These are phyloP conservation scores for Saxispiralis lemnorum DNA, from an alignment of 495 filamentous ascomycete genomes.

Conservation along the genomic window DNA sequence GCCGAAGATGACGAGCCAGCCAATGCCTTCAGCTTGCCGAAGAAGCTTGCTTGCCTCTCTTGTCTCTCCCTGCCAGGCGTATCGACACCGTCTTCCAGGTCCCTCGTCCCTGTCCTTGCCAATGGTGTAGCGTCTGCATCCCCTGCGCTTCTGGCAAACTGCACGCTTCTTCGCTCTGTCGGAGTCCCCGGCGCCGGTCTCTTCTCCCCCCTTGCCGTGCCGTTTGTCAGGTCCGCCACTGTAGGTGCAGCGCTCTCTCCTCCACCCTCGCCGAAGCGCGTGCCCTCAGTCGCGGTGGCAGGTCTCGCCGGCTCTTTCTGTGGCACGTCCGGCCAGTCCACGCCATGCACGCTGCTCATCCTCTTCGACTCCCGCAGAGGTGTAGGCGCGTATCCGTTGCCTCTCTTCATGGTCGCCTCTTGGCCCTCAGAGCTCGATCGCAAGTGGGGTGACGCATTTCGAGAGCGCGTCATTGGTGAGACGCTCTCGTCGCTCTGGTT, in stretches of 20 bases:
- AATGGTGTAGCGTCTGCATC: slow-evolving; percentile 13
- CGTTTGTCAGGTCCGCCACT: background rate
- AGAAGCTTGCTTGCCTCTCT: slow-evolving; percentile 16
- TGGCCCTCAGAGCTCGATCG: background rate
- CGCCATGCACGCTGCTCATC: slow-evolving; percentile 2
- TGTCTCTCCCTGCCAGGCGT: slow-evolving; percentile 10
- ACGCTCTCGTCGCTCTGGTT: background rate
- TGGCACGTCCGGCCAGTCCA: background rate
- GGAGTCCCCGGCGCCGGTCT: slow-evolving; percentile 20
- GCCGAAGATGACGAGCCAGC: slow-evolving; percentile 19
- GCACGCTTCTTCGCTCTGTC: slow-evolving; percentile 25
- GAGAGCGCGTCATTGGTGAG: background rate
- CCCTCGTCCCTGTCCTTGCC: slow-evolving; percentile 17
- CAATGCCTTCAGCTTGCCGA: slow-evolving; percentile 27
- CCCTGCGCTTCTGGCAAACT: slow-evolving; percentile 23
- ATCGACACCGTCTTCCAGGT: slow-evolving; percentile 17
- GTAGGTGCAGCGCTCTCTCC: background rate
- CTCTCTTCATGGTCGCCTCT: slow-evolving; percentile 6
- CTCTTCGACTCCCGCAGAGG: slow-evolving; percentile 8
- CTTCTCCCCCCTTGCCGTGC: slow-evolving; percentile 6
- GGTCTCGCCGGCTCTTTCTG: background rate
- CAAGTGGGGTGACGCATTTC: background rate
- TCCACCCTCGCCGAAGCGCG: background rate
- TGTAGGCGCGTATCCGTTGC: slow-evolving; percentile 6
- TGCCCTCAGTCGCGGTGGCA: too few species aligned